Evolutionary conservation across 2,329 filamentous ascomycete genomes (phyloP).

Genomic region (Hypoxylon sp.): DNA sequence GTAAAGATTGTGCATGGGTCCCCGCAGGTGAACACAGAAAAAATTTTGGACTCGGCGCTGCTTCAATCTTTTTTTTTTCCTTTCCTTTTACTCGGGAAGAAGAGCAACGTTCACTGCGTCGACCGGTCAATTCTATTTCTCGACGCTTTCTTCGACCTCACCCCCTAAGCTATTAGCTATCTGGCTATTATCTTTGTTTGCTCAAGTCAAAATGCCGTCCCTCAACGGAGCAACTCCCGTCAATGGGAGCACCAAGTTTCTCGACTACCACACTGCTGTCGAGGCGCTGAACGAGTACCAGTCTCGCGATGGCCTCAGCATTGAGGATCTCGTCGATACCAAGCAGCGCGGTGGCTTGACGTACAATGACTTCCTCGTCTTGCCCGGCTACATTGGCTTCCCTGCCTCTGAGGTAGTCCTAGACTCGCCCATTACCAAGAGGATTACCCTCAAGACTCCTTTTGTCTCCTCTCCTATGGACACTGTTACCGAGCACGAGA

Average conservation of each 20-base stretch:
- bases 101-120: conserved; percentile 60
- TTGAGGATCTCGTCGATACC: conserved; percentile 90
- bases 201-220: conserved; percentile 75
- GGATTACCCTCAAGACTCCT: conserved; percentile 95
- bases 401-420: conserved; percentile 89
- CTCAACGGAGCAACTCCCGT: conserved; percentile 74
- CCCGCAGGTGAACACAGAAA: conserved; percentile 40
- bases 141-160: conserved; percentile 63
- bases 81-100: conserved; percentile 68
- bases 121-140: conserved; percentile 54
- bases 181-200: conserved; percentile 48
- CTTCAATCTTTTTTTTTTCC: conserved; percentile 51
- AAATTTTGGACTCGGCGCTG: conserved; percentile 25
- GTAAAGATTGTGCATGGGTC: conserved; percentile 36
- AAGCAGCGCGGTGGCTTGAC: conserved; percentile 93
- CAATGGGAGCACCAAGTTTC: conserved; percentile 70
- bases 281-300: conserved; percentile 87
- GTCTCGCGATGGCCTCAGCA: conserved; percentile 86
- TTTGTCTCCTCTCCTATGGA: conserved; percentile 99
- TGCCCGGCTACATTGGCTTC: conserved; percentile 99
- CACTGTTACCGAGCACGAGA: conserved; percentile 98
- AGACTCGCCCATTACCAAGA: conserved; percentile 94
- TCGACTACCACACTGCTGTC: conserved; percentile 82
- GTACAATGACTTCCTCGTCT: conserved; percentile 98
- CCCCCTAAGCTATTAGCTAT: conserved; percentile 43